A percentile compares a stretch with the other conserved stretches of the same genome.
phyloP scores from a whole-genome alignment of 2,329 filamentous ascomycete genomes.

The Arthrobotrys megalospora region DNA sequence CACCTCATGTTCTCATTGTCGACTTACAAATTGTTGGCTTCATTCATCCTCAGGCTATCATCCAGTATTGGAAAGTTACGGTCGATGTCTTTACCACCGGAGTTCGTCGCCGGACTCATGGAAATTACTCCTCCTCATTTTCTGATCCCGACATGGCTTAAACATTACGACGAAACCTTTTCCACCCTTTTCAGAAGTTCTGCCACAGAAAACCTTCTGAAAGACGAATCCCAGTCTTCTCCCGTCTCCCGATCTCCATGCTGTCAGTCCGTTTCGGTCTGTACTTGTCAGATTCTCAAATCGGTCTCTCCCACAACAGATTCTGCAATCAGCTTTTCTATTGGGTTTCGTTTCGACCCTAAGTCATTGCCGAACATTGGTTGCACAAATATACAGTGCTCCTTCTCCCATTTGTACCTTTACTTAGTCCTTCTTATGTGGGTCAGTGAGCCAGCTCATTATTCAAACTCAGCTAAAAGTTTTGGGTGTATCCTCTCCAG shows the following conservation, averaged over 20 bases:
- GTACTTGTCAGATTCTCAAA: neutral
- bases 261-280: neutral
- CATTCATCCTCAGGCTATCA: neutral
- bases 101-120: neutral
- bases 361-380: neutral
- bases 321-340: neutral
- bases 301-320: neutral
- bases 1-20: neutral
- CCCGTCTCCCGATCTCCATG: neutral
- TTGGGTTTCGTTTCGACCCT: constrained; percentile 9
- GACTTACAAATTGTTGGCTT: neutral
- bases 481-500: neutral
- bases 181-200: neutral
- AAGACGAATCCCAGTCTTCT: neutral
- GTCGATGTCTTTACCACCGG: neutral
- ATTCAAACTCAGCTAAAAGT: neutral
- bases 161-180: neutral
- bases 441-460: constrained; percentile 1
- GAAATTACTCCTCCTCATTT: neutral
- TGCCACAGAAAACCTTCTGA: neutral
- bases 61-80: neutral
- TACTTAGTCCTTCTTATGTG: constrained; percentile 35
- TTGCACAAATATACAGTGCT: constrained; percentile 7
- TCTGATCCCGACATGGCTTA: neutral
- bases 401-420: constrained; percentile 24